Evolutionary conservation across 768 basidiomycete genomes (phyloP).

Genomic region (Paxillus rubicundulus): DNA sequence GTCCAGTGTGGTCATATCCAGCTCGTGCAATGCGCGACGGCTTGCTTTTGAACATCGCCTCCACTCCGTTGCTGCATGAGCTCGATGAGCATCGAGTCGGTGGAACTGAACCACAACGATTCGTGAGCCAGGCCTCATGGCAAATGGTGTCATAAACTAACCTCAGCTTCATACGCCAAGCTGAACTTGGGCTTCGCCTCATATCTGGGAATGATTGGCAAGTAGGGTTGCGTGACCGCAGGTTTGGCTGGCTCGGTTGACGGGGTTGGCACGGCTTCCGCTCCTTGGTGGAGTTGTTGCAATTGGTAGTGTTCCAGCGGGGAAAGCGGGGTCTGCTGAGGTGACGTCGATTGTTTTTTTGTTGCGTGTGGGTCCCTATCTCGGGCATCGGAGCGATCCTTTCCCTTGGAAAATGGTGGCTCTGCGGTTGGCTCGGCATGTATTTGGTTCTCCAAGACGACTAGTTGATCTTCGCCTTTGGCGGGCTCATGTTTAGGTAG

Average conservation of each 20-base stretch:
- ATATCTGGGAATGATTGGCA: conserved; percentile 34
- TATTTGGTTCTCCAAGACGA: conserved; percentile 2
- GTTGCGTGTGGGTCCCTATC: conserved; percentile 19
- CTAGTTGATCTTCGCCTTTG: conserved; percentile 1
- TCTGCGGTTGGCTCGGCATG: conserved; percentile 10
- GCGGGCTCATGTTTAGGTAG: neutral
- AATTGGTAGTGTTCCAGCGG: conserved; percentile 8
- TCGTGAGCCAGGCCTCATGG: conserved; percentile 6
- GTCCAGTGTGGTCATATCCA: conserved; percentile 60
- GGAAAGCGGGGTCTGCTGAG: conserved; percentile 22
- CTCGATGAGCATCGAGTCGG: conserved; percentile 39
- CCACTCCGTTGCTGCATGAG: conserved; percentile 40
- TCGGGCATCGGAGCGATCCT: conserved; percentile 14
- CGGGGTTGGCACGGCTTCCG: neutral
- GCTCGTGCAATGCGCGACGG: conserved; percentile 56
- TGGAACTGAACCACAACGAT: conserved; percentile 19
- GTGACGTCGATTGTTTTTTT: conserved; percentile 23
- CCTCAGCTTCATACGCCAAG: conserved; percentile 25
- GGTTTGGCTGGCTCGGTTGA: conserved; percentile 13
- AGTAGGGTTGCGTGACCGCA: conserved; percentile 25
- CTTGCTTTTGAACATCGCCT: conserved; percentile 37
- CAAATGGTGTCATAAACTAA: conserved; percentile 9
- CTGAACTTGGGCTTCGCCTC: conserved; percentile 29
- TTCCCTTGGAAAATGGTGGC: conserved; percentile 4
- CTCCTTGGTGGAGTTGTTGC: neutral